These are phyloP conservation scores for Ophiostoma triangulosporum DNA, from an alignment of 2,329 filamentous ascomycete species.

Conservation along the genomic window DNA sequence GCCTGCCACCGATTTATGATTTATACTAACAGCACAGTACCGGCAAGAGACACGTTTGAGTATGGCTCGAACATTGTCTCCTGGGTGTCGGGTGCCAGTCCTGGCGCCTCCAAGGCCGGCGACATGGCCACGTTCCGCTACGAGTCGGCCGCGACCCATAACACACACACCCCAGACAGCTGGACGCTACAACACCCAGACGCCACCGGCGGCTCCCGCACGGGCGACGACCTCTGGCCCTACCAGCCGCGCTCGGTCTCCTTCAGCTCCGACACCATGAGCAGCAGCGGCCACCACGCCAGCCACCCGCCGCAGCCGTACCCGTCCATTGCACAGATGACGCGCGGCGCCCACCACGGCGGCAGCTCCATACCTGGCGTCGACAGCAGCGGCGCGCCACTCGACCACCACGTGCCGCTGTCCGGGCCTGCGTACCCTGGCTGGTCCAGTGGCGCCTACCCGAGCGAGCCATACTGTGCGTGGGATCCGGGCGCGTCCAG, in stretches of 20 bases:
- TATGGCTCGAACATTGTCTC: constrained; percentile 27
- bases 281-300: not conserved
- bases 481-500: too few species aligned
- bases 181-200: constrained; percentile 31
- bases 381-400: constrained; percentile 22
- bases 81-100: constrained; percentile 32
- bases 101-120: constrained; percentile 27
- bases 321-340: constrained; percentile 25
- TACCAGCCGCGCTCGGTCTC: constrained; percentile 15
- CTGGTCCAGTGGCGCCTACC: constrained; percentile 25
- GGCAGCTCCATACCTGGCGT: constrained; percentile 21
- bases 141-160: constrained; percentile 32
- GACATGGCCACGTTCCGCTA: constrained; percentile 36
- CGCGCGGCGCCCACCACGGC: constrained; percentile 9
- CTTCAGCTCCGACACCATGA: constrained; percentile 28
- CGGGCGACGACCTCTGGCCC: constrained; percentile 31
- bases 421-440: constrained; percentile 27
- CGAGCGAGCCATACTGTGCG: constrained; percentile 23
- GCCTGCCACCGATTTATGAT: not conserved
- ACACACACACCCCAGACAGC: constrained; percentile 25
- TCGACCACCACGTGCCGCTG: constrained; percentile 24
- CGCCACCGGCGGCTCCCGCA: constrained; percentile 20
- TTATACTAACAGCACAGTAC: constrained; percentile 9
- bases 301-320: constrained; percentile 18
- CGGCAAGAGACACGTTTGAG: constrained; percentile 16